Evolutionary conservation across 1,284 basidiomycete species (phyloP), one percentile per base, ranked within the genome.

Genomic region (Cutaneotrichosporon sp.): DNA sequence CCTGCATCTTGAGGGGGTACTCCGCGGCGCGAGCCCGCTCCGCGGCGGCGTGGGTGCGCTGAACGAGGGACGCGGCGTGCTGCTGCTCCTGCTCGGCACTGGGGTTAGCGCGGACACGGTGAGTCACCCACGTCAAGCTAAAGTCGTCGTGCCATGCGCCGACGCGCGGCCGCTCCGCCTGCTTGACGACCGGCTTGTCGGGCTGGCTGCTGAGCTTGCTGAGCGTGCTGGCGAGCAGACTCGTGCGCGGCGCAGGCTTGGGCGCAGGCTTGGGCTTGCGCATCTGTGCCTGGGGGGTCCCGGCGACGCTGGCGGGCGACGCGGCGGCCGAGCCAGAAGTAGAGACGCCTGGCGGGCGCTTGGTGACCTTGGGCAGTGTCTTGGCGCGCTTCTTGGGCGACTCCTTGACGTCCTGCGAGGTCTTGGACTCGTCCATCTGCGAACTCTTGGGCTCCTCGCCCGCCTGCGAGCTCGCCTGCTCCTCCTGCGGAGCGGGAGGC

Each of bases 1-100:
- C 68, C 60, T 72, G 71, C 27, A 71, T 52, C 51, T 67, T 66
- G 14, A 72, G 66, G n/a, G 69, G 63, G 33, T 59, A 50, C 31
- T 20, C 31, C 18, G 25, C 31, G 9, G 36, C 56, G 27, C 47
- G 49, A 11, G 45, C 36, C 4, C 64, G 55, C 34, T 66, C 56
- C 9, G 42, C 34, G 3, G 56, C 61, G 11, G 50, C 56, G 36
- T 54, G 46, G 14, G 25, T 29, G 11, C 65, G 47, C 34, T 51
- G 31, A 10, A 58, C 52, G 5, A 46, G 20, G 4, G 61, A n/a
- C 4, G 58, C 53, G 3, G 56, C 56, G n/a, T 53, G 56, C 57
- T 63, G 56, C 25, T 45, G 31, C 45, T 66, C 57, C 46, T 66
- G 61, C 33, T 66, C 61, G 33, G 65, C 55, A 0, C 63, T 65